phyloP scores from a whole-genome alignment of 2,329 filamentous ascomycete species.

The Aureobasidium sp. region DNA sequence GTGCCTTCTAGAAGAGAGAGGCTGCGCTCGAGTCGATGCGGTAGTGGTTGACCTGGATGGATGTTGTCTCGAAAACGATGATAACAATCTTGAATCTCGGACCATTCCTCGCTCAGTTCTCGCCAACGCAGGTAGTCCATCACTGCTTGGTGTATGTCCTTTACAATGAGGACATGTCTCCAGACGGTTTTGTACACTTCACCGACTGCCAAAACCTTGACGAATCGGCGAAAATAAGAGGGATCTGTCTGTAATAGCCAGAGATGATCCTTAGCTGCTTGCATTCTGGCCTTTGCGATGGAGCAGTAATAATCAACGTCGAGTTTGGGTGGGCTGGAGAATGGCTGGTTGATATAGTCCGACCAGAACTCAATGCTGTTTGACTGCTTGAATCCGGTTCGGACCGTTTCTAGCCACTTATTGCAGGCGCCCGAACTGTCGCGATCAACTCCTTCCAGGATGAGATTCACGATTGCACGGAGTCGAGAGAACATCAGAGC shows the following conservation, averaged over 20 bases:
- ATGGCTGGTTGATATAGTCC: slow-evolving; percentile 8
- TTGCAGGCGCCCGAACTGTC: not conserved
- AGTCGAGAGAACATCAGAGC: slow-evolving; percentile 15
- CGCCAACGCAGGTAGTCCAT: not conserved
- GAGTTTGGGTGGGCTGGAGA: slow-evolving; percentile 15
- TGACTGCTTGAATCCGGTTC: not conserved
- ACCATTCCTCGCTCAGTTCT: not conserved
- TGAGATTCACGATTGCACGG: slow-evolving; percentile 7
- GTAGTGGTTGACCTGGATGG: not conserved
- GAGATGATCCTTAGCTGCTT: slow-evolving; percentile 18
- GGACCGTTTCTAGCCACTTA: not conserved
- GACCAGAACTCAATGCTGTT: not conserved
- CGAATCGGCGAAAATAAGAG: not conserved
- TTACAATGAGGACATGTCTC: not conserved
- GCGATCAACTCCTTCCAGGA: not conserved
- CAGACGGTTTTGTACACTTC: not conserved
- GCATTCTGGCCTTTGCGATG: slow-evolving; percentile 11
- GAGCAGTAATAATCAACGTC: slow-evolving; percentile 14
- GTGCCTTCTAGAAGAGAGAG: not conserved
- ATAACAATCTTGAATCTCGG: not conserved
- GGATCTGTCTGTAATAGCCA: slow-evolving; percentile 20
- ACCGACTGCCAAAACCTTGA: not conserved
- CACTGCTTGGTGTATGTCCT: not conserved
- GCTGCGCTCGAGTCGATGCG: not conserved
- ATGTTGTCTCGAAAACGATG: not conserved